Evolutionary conservation across 1,139 yeast species (phyloP).

Genomic region (Suhomyces kunorum): DNA sequence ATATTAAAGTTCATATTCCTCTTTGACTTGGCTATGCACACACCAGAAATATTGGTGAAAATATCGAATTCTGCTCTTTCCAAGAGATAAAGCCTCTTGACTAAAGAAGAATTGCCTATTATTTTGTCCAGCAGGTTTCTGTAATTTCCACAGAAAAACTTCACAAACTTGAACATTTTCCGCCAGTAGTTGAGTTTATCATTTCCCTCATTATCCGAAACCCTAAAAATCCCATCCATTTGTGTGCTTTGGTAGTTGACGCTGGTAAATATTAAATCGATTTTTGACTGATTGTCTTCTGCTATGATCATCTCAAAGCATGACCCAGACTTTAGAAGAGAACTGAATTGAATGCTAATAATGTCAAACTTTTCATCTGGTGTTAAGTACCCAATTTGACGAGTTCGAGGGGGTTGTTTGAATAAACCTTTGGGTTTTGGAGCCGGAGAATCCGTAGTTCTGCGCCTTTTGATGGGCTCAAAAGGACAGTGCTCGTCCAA

Average conservation of each 20-base stretch:
- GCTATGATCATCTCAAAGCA: constrained; percentile 17
- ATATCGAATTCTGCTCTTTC: constrained; percentile 11
- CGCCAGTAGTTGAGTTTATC: constrained; percentile 5
- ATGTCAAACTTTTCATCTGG: constrained; percentile 23
- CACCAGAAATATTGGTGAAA: neutral
- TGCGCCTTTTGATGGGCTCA: constrained; percentile 2
- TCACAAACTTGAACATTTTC: constrained; percentile 7
- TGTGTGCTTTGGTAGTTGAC: constrained; percentile 24
- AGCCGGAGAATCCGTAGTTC: neutral
- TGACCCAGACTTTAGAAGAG: constrained; percentile 24
- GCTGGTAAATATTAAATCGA: constrained; percentile 23
- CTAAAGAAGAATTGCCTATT: constrained; percentile 8
- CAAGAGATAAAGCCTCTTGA: constrained; percentile 11
- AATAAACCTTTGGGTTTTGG: neutral
- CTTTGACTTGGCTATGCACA: neutral
- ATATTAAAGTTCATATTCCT: constrained; percentile 1
- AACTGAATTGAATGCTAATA: constrained; percentile 23
- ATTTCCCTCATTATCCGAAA: neutral
- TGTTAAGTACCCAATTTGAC: constrained; percentile 6
- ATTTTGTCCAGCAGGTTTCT: constrained; percentile 6
- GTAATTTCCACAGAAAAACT: constrained; percentile 13
- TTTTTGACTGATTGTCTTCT: constrained; percentile 10
- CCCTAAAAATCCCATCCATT: constrained; percentile 23
- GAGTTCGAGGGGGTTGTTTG: neutral
- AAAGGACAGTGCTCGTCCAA: neutral